Percentiles rank a stretch among this genome's conserved stretches.
These are phyloP conservation scores for Fusarium sp. DNA, from an alignment of 2,329 filamentous ascomycete species.

Conservation along the genomic window DNA sequence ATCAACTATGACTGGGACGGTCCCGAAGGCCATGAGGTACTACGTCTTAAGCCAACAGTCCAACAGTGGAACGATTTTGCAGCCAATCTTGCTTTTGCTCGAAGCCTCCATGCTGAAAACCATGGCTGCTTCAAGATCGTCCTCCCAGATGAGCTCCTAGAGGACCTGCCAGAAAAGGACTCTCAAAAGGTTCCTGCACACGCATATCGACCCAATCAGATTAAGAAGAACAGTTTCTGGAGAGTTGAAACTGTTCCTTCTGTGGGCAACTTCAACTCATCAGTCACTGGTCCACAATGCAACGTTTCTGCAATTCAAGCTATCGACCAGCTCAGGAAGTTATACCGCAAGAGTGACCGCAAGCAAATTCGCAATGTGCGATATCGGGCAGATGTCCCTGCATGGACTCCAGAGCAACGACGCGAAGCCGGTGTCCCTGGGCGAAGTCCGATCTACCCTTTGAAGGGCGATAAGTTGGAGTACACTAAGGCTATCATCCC, in stretches of 20 bases:
- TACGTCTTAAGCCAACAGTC: slow-evolving; percentile 51
- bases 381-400: slow-evolving; percentile 54
- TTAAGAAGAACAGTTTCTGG: slow-evolving; percentile 52
- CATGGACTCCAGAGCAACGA: slow-evolving; percentile 52
- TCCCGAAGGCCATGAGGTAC: slow-evolving; percentile 45
- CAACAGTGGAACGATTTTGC: slow-evolving; percentile 54
- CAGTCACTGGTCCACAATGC: slow-evolving; percentile 39
- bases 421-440: slow-evolving; percentile 51
- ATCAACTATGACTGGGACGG: slow-evolving; percentile 51
- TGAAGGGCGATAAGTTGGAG: slow-evolving; percentile 53
- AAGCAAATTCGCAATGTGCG: slow-evolving; percentile 53
- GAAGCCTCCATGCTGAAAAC: slow-evolving; percentile 45
- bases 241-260: slow-evolving; percentile 51
- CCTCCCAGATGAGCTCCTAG: slow-evolving; percentile 48
- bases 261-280: slow-evolving; percentile 49
- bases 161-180: slow-evolving; percentile 48
- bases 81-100: slow-evolving; percentile 50
- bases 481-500: slow-evolving; percentile 53
- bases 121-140: slow-evolving; percentile 55
- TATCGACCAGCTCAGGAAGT: slow-evolving; percentile 49
- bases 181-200: slow-evolving; percentile 49
- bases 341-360: slow-evolving; percentile 52
- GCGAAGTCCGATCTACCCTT: slow-evolving; percentile 52
- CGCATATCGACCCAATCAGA: slow-evolving; percentile 51
- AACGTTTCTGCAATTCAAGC: slow-evolving; percentile 43